A percentile compares a stretch with the other conserved stretches of the same genome.
phyloP scores from a whole-genome alignment of 192 early-diverging fungal species.

The Mortierella claussenii region DNA sequence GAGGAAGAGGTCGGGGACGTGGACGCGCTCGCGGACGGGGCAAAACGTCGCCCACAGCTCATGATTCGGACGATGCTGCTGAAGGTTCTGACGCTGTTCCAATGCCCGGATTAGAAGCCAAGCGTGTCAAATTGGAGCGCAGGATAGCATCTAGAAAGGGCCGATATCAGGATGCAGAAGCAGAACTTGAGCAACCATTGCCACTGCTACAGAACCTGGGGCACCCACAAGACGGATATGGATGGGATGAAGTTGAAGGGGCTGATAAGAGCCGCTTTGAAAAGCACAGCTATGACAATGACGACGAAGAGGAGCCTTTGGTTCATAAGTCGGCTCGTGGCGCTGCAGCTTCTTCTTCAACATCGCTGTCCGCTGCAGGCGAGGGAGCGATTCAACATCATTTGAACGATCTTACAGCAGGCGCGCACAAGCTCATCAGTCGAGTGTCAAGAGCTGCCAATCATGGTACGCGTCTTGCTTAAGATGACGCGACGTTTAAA shows the following conservation, averaged over 20 bases:
- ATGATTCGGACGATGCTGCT: not conserved
- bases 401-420: not conserved
- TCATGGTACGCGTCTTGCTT: not conserved
- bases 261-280: not conserved
- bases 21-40: constrained; percentile 18
- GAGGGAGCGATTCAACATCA: not conserved
- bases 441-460: constrained; percentile 24
- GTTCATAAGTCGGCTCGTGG: not conserved
- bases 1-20: constrained; percentile 20
- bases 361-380: not conserved
- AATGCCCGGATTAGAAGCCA: not conserved
- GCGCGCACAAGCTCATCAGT: constrained; percentile 15
- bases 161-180: not conserved
- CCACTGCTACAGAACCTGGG: constrained; percentile 10
- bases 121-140: not conserved
- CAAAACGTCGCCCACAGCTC: not conserved
- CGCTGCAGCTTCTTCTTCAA: not conserved
- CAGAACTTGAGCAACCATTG: not conserved
- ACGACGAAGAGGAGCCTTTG: constrained; percentile 11
- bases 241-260: constrained; percentile 21
- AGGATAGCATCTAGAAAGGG: not conserved
- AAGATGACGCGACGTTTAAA: not conserved
- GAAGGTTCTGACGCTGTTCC: not conserved
- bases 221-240: constrained; percentile 47
- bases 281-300: not conserved